phyloP scores from a whole-genome alignment of 2,329 filamentous ascomycete genomes.

The Botrytis deweyae region DNA sequence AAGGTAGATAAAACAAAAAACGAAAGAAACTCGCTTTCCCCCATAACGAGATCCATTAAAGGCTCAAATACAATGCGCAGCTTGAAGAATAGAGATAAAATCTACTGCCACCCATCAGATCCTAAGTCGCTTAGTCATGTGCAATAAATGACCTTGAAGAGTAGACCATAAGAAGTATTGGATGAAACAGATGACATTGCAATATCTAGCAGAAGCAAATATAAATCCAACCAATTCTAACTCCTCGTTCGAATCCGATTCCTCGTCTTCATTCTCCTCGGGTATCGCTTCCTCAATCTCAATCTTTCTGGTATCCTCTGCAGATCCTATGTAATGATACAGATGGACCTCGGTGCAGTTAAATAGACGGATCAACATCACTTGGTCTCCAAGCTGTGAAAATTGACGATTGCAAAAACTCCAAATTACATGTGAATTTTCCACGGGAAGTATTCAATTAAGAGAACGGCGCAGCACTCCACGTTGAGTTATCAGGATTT shows the following conservation, averaged over 20 bases:
- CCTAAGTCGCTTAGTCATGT: not conserved
- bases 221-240: slow-evolving; percentile 10
- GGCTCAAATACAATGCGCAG: not conserved
- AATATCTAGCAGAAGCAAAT: slow-evolving; percentile 15
- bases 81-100: not conserved
- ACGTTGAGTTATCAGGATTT: slow-evolving; percentile 37
- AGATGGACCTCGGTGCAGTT: slow-evolving; percentile 31
- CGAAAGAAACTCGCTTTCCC: not conserved
- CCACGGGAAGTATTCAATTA: not conserved
- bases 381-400: slow-evolving; percentile 37
- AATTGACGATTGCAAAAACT: slow-evolving; percentile 34
- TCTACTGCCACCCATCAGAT: not conserved
- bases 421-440: slow-evolving; percentile 25
- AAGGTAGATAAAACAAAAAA: not conserved
- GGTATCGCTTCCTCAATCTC: slow-evolving; percentile 35
- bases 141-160: not conserved
- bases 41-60: not conserved
- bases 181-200: slow-evolving; percentile 1
- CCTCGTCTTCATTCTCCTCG: slow-evolving; percentile 38
- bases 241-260: slow-evolving; percentile 25
- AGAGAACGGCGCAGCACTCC: slow-evolving; percentile 27
- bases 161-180: not conserved
- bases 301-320: slow-evolving; percentile 36
- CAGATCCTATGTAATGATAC: slow-evolving; percentile 28
- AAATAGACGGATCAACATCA: slow-evolving; percentile 27